Evolutionary conservation across 139 green algal genomes (phyloP).

Genomic region (Monoraphidium neglectum): DNA sequence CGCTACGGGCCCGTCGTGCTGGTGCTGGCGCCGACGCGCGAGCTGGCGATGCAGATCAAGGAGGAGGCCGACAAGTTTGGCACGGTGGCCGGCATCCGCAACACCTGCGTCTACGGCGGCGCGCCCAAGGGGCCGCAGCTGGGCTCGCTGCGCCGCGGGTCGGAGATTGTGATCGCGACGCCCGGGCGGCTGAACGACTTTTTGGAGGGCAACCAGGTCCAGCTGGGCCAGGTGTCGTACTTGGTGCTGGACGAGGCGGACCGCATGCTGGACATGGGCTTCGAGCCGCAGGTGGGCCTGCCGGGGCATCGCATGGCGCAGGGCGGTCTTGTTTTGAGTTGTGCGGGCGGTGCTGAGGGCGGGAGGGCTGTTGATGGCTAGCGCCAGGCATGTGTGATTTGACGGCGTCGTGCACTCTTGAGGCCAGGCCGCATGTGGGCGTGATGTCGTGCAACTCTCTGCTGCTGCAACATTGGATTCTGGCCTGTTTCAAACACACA

Average conservation of each 20-base stretch:
- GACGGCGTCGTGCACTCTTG: too few relatives aligned
- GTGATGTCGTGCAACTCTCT: too few relatives aligned
- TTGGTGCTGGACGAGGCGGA: constrained; percentile 98
- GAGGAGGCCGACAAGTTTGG: constrained; percentile 94
- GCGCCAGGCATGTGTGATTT: too few relatives aligned
- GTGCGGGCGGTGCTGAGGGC: too few relatives aligned
- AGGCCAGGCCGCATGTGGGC: too few relatives aligned
- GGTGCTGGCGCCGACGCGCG: constrained; percentile 90
- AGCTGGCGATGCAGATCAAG: constrained; percentile 95
- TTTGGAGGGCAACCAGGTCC: constrained; percentile 65
- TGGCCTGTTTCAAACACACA: too few relatives aligned
- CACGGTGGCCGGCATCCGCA: constrained; percentile 69
- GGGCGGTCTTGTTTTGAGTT: too few relatives aligned
- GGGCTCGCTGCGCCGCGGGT: constrained; percentile 73
- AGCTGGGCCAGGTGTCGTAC: constrained; percentile 78
- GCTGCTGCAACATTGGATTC: too few relatives aligned
- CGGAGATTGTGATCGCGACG: constrained; percentile 89
- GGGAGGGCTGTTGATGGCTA: too few relatives aligned
- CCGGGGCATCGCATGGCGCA: constrained; percentile 29
- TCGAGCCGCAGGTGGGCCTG: constrained; percentile 66
- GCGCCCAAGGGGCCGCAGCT: constrained; percentile 88
- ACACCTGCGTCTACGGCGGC: constrained; percentile 88
- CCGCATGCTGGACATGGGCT: constrained; percentile 98
- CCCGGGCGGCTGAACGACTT: constrained; percentile 95
- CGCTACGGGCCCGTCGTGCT: constrained; percentile 77